These are phyloP conservation scores for Cornus florida DNA, from an alignment of 148 eudicot genomes.

Conservation along the genomic window DNA sequence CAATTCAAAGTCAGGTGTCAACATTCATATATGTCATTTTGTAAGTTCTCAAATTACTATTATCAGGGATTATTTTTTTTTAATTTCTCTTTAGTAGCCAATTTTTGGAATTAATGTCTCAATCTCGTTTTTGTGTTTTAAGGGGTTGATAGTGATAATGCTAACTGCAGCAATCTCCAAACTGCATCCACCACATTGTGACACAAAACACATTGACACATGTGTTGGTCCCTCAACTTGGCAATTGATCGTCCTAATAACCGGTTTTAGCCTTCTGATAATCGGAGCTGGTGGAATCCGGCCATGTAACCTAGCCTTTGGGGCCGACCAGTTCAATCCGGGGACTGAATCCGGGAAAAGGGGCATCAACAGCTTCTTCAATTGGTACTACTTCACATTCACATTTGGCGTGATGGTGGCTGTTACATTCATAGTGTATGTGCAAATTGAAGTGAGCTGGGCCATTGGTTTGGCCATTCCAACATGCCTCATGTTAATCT, in stretches of 20 bases:
- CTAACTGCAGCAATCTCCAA: constrained; percentile 2
- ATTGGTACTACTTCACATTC: constrained; percentile 15
- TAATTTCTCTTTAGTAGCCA: not conserved
- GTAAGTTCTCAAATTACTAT: too few species aligned
- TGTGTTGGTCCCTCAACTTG: constrained; percentile 1
- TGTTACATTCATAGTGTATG: constrained; percentile 4
- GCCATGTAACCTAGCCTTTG: constrained; percentile 15
- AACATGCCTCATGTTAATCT: constrained; percentile 1
- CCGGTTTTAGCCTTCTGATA: not conserved
- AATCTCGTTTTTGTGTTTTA: not conserved
- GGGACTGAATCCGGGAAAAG: constrained; percentile 8
- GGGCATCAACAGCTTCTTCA: constrained; percentile 15
- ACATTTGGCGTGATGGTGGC: not conserved
- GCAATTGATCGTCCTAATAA: not conserved
- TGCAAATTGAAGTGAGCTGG: constrained; percentile 6
- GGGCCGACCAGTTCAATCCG: constrained; percentile 13
- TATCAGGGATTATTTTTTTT: not conserved
- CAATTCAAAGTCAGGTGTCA: too few species aligned
- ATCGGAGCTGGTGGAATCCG: constrained; percentile 11
- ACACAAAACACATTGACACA: not conserved
- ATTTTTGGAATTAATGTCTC: not conserved
- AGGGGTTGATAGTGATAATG: constrained; percentile 3
- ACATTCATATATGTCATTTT: too few species aligned
- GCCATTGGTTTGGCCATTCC: constrained; percentile 11
- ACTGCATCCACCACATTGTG: constrained; percentile 2